Base-by-base conservation (phyloP, 805 yeast species). In the Sugiyamaella mastotermitis region DNA sequence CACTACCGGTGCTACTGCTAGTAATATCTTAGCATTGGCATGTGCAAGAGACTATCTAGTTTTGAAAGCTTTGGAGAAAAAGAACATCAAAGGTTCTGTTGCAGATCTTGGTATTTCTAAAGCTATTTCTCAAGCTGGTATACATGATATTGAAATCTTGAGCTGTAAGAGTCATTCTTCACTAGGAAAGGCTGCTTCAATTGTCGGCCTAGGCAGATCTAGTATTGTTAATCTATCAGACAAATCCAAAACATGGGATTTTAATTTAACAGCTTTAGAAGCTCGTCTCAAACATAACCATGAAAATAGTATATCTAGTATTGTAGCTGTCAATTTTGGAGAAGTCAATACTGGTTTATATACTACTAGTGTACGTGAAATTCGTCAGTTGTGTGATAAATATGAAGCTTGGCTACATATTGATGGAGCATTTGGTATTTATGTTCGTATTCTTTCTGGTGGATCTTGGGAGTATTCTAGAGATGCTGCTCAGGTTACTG, bases 1-100 rank as follows among this genome's bases (percentile, higher is more conserved):
- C 15, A 50, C 54, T 5, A 48, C 52, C 7, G 54, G 54, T 2
- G 54, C 54, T 10, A 50, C 54, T 8, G 47, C 54, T 13, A 46
- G 51, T 32, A 50, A 50, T 31, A 35, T 48, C 3, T 35, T 44
- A 3, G 52, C 45, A 1, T 34, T 50, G 27, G 48, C 46, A 3
- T 33, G 40, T 31, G 54, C 45, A 14, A 38, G 54, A 7, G 52
- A 50, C 27, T 35, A 24, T 28, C 29, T 45, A 4, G 27, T 46
- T 3, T 11, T 16, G 4, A 35, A 31, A 7, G 7, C 18, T 14
- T n/a, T 26, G 3, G 14, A 5, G 5, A 23, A 23, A 10, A n/a
- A 23, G 10, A 23, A 23, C n/a, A 23, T 23, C 26, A 23, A 23
- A 10, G n/a, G n/a, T 19, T 20, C 31, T 6, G 41, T 37, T 5